These are phyloP conservation scores for Aspergillus vadensis DNA, from an alignment of 2,329 filamentous ascomycete genomes.

Conservation along the genomic window DNA sequence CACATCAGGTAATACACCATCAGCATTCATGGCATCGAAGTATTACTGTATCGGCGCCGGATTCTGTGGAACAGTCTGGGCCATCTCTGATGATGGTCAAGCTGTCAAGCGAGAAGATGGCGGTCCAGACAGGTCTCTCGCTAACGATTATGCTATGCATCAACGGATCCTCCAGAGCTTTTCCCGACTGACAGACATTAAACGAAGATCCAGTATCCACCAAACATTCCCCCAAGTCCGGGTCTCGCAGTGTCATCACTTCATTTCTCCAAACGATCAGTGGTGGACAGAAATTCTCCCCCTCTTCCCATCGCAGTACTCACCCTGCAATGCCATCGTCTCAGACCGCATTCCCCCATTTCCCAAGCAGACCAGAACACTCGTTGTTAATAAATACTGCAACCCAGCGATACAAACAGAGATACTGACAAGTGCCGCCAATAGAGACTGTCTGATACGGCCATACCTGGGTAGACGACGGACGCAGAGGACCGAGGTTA, in stretches of 20 bases:
- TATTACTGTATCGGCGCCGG: constrained; percentile 31
- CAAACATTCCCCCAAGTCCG: constrained; percentile 12
- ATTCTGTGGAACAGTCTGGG: constrained; percentile 38
- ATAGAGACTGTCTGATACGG: constrained; percentile 54
- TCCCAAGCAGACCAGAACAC: constrained; percentile 23
- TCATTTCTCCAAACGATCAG: constrained; percentile 24
- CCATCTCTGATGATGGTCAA: constrained; percentile 16
- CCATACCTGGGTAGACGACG: constrained; percentile 51
- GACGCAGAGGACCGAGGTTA: constrained; percentile 1
- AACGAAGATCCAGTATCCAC: background rate
- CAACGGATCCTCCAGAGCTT: constrained; percentile 23
- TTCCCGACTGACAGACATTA: background rate
- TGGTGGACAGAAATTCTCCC: constrained; percentile 33
- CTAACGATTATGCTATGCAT: constrained; percentile 38
- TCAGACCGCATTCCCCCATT: constrained; percentile 41
- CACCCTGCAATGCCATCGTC: constrained; percentile 38
- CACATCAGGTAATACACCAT: background rate
- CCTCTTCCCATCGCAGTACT: constrained; percentile 31
- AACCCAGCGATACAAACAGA: constrained; percentile 22
- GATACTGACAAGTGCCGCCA: constrained; percentile 34
- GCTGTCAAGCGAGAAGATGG: constrained; percentile 42
- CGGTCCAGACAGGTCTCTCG: constrained; percentile 28
- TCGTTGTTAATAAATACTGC: constrained; percentile 40
- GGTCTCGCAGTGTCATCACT: constrained; percentile 29
- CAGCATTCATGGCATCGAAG: background rate